Base-by-base conservation (phyloP, 2,329 filamentous ascomycete species). In the Talaromyces sp. region DNA sequence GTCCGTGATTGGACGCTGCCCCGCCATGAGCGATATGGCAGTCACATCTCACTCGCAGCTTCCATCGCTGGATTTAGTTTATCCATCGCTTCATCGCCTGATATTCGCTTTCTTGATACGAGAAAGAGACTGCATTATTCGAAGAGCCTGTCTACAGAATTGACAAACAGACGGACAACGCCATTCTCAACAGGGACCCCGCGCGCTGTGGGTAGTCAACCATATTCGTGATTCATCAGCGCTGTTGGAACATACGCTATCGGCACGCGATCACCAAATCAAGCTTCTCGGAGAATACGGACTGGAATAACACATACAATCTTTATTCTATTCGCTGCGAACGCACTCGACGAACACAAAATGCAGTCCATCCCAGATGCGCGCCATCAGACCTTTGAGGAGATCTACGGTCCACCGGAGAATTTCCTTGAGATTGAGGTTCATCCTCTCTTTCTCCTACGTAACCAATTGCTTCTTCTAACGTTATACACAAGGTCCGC, bases 341-440 rank as follows among this genome's bases (percentile, higher is more conserved):
- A 59, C n/a, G 22, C 11, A 43, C 22, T 11, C 17, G 41, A 52
- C 25, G 22, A 57, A 27, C 62, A 27, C 70, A 79, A 70, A 58
- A 89, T 89, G 86, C 86, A 88, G 78, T 84, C 86, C 66, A 82
- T 89, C 72, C 86, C 87, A 56, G 86, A 88, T 70, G 81, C 90
- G 71, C 91, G 93, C 73, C 88, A 91, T 81, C 95, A 99, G 84
- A 95, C 90, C 75, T 98, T 97, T 77, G 95, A 99, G 81, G 95
- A 99, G 85, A 97, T 98, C 78, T 99, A 99, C 80, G 95, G 93
- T 15, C 92, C 94, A 57, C 95, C 95, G 6, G 95, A 99, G 85
- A 99, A 99, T 84, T 97, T 98, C 77, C 87, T 99, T 63, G 95
- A 99, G 84, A 97, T 99, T 69, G 95, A 99, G 85, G 93, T 95